Base-by-base conservation (phyloP, 1,139 yeast genomes). In the Blastobotrys persicus region DNA sequence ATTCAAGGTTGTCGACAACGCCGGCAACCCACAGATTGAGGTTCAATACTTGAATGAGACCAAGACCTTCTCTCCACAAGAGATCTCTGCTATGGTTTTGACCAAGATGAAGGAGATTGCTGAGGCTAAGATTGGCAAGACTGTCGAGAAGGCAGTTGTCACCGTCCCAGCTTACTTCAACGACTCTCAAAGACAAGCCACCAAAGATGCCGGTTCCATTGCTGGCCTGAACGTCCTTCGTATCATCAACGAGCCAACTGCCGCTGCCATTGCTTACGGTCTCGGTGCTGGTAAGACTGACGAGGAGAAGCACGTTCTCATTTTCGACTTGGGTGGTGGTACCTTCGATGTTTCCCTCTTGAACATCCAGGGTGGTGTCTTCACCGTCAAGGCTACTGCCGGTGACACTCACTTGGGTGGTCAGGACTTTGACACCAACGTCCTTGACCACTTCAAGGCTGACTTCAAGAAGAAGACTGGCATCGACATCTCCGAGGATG, bases 221-320 rank as follows among this genome's bases (percentile, higher is more conserved):
- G 86, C 96, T 65, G 96, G 96, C 72, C 83, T 88, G 72, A 87
- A 88, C 83, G 96, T 88, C 71, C 80, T 88, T 76, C 86, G 96
- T 78, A 89, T 88, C 77, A 88, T 88, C 71, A 88, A 88, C 85
- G 96, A 88, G 81, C 96, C 96, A 70, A 88, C 96, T 62, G 96
- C 96, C 64, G 96, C 96, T 69, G 96, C 96, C 68, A 88, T 88
- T 79, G 96, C 96, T 71, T 88, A 88, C 84, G 96, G 96, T 83
- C 84, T 88, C 70, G 96, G 92, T 79, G 88, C 88, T 72, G 95
- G 89, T 76, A 85, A 86, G 74, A 85, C 86, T 74, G 82, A 83
- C 59, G 77, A 78, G 62, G 80, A 77, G 58, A 88, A 88, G 77
- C 85, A 88, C 68, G 94, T 89, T 52, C 80, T 89, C 67, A 88